These are phyloP conservation scores for Verticillium klebahnii DNA, from an alignment of 2,329 filamentous ascomycete species.

Conservation along the genomic window DNA sequence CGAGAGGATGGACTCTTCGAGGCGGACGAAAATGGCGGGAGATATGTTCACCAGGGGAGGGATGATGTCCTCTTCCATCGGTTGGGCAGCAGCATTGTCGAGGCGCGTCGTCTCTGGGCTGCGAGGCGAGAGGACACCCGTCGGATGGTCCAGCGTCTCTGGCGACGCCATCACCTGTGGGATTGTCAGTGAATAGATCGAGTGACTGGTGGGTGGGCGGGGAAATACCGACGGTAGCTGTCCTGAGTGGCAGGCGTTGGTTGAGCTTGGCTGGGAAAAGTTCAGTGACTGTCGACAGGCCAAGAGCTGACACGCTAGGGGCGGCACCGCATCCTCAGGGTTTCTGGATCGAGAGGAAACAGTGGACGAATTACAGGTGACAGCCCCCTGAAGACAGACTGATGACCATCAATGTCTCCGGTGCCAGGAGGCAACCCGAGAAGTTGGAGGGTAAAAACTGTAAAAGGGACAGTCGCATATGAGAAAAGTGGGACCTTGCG, in stretches of 20 bases:
- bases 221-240: too few relatives aligned
- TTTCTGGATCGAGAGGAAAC: neutral
- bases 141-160: neutral
- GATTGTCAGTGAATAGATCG: neutral
- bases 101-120: neutral
- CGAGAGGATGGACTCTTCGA: slow-evolving; percentile 23
- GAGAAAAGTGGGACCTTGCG: too few relatives aligned
- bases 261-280: neutral
- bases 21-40: slow-evolving; percentile 27
- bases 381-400: too few relatives aligned
- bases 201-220: neutral
- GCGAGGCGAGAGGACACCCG: neutral
- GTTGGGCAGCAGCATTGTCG: neutral
- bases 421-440: too few relatives aligned
- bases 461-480: too few relatives aligned
- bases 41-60: slow-evolving; percentile 20
- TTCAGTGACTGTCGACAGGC: neutral
- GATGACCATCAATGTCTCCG: too few relatives aligned
- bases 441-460: too few relatives aligned
- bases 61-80: slow-evolving; percentile 10
- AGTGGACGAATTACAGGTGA: too few relatives aligned
- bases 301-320: neutral
- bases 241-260: neutral
- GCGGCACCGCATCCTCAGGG: neutral
- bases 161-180: neutral